Percentiles rank a stretch among this genome's conserved stretches.
Evolutionary conservation across 768 basidiomycete genomes (phyloP).

Genomic region (Boletus pseudopeckii): DNA sequence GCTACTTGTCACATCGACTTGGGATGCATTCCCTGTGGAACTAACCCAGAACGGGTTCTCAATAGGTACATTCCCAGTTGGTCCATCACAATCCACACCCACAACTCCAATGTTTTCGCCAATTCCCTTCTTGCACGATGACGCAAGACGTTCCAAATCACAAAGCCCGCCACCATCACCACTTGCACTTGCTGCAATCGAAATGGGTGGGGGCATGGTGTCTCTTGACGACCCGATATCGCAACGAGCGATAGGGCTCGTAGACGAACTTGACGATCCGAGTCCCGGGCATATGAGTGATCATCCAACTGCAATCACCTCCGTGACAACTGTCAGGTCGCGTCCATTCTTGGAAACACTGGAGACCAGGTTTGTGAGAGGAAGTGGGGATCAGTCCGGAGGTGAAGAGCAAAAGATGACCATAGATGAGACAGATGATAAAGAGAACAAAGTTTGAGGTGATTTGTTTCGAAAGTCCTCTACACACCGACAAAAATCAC

Average conservation of each 20-base stretch:
- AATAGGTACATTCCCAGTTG: constrained; percentile 36
- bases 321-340: constrained; percentile 50
- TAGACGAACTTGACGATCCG: constrained; percentile 85
- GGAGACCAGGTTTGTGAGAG: constrained; percentile 62
- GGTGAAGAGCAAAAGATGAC: constrained; percentile 37
- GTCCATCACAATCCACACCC: constrained; percentile 54
- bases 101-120: constrained; percentile 84
- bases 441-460: constrained; percentile 52
- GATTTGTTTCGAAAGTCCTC: neutral
- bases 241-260: constrained; percentile 64
- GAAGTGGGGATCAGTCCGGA: constrained; percentile 32
- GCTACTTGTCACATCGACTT: constrained; percentile 79
- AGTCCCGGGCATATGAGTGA: constrained; percentile 82
- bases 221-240: constrained; percentile 34
- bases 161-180: constrained; percentile 79
- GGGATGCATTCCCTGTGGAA: constrained; percentile 62
- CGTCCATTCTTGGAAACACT: constrained; percentile 55
- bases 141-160: constrained; percentile 75
- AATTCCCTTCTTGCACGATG: constrained; percentile 82
- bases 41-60: constrained; percentile 29
- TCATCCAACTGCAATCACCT: constrained; percentile 64
- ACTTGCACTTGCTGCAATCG: constrained; percentile 45
- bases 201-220: constrained; percentile 33
- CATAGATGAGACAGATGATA: constrained; percentile 42
- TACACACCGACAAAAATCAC: constrained; percentile 1